Base-by-base conservation (phyloP, 768 basidiomycete genomes). In the Russula emetica region DNA sequence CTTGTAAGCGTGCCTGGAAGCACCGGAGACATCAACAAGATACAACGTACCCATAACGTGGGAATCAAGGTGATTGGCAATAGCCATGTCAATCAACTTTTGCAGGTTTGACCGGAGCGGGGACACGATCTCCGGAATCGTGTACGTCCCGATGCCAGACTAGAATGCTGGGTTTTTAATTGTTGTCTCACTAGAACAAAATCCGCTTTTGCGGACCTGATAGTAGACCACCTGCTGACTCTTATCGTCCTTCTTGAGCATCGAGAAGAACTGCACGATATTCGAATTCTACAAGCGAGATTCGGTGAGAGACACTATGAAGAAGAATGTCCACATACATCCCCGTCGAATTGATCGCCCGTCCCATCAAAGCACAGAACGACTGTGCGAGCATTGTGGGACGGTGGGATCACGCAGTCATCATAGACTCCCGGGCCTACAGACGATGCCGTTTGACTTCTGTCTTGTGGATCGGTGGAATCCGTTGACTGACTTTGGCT, bases 61-160 rank as follows among this genome's bases (percentile, higher is more conserved):
- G 1, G 83, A 82, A 61, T 85, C 72, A 13, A 90, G 77, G 67
- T 88, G 82, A 55, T 75, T 77, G 0, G 84, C 87, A 22, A 87
- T 66, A 79, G 84, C 84, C 69, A 78, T 78, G 67, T 89, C 87
- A 45, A 87, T 63, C 0, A 77, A 77, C 72, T 81, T 84, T 53
- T 81, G 78, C 0, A 87, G 0, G 62, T 79, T 83, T 2, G 84
- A 78, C 74, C 77, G 76, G 62, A 79, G 71, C 0, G 84, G 85
- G 22, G 83, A 85, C 5, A 83, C 84, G 42, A 86, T 78, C 70
- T 85, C 77, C 0, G 85, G 85, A 34, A 82, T 79, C 1, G 80
- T 82, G 63, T 89, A 88, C 5, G 87, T 89, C 13, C 87, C 87
- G 61, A 89, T 87, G 5, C 87, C 87, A 38, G 87, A 80, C 86